phyloP scores from a whole-genome alignment of 179 eudicot genomes.

The Corrigiola litoralis region DNA sequence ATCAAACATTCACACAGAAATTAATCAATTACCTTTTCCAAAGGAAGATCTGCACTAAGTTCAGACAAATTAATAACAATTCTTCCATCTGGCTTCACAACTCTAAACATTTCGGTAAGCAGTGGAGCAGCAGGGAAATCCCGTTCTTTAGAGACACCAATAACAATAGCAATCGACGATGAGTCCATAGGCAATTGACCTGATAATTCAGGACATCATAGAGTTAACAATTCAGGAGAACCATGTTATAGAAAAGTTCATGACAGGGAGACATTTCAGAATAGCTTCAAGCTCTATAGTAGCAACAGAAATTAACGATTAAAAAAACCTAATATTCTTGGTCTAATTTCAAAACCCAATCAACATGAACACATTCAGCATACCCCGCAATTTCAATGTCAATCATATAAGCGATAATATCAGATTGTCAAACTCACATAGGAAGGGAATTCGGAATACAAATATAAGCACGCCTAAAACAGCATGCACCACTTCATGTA shows the following conservation, averaged over 20 bases:
- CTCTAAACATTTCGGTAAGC: conserved; percentile 55
- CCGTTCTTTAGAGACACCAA: conserved; percentile 39
- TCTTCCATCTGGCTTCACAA: conserved; percentile 72
- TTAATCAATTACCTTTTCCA: conserved; percentile 27
- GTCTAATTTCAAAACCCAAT: too few species aligned
- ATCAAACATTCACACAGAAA: neutral
- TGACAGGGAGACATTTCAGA: too few species aligned
- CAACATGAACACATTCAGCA: too few species aligned
- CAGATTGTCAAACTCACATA: too few species aligned
- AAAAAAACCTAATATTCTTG: too few species aligned
- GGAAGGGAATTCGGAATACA: too few species aligned
- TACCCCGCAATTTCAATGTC: too few species aligned
- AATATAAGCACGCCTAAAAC: too few species aligned
- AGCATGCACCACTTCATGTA: too few species aligned
- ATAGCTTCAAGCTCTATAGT: too few species aligned
- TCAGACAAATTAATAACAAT: conserved; percentile 40
- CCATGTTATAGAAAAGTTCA: neutral
- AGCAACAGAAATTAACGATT: too few species aligned
- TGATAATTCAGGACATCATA: conserved; percentile 14
- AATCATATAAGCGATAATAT: too few species aligned
- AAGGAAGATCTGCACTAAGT: conserved; percentile 30
- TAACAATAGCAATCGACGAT: conserved; percentile 49
- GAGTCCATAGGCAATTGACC: conserved; percentile 58
- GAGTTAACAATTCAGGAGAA: neutral
- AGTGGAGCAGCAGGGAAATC: conserved; percentile 53